Conservation (phyloP, 2,329 filamentous ascomycete genomes). For the Talaromyces sp. region DNA sequence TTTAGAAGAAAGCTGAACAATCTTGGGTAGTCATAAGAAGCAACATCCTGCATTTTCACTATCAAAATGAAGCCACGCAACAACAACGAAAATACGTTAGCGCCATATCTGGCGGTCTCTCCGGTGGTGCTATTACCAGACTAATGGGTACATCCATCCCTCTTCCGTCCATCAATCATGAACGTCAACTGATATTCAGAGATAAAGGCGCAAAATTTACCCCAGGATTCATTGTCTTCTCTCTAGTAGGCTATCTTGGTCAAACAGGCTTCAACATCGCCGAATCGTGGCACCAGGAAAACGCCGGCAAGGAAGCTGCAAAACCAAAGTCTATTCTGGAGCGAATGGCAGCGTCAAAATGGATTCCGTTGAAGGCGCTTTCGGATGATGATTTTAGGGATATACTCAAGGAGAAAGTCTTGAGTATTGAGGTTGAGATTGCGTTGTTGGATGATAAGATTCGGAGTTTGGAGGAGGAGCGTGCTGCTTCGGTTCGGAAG, state of each 20-base stretch:
- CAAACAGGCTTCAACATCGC: slow-evolving; percentile 55
- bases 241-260: slow-evolving; percentile 55
- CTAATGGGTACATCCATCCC: slow-evolving; percentile 47
- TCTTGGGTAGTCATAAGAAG: slow-evolving; percentile 45
- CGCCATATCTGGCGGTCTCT: slow-evolving; percentile 65
- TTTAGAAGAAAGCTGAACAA: slow-evolving; percentile 27
- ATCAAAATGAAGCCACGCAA: slow-evolving; percentile 52
- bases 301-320: slow-evolving; percentile 26
- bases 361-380: slow-evolving; percentile 67
- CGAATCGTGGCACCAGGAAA: slow-evolving; percentile 46
- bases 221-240: slow-evolving; percentile 59
- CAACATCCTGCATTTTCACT: slow-evolving; percentile 46
- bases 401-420: slow-evolving; percentile 67
- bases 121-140: slow-evolving; percentile 56
- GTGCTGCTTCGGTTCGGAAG: neutral
- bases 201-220: slow-evolving; percentile 50
- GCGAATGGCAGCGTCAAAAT: slow-evolving; percentile 59
- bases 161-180: no score
- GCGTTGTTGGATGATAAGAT: slow-evolving; percentile 75
- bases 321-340: slow-evolving; percentile 44
- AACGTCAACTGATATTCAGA: neutral
- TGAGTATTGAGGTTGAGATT: slow-evolving; percentile 72
- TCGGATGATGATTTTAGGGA: slow-evolving; percentile 69
- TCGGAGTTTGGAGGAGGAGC: slow-evolving; percentile 44
- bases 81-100: slow-evolving; percentile 65